Conservation (phyloP, 306 rosid genomes). For the Trichosanthes truncata region DNA sequence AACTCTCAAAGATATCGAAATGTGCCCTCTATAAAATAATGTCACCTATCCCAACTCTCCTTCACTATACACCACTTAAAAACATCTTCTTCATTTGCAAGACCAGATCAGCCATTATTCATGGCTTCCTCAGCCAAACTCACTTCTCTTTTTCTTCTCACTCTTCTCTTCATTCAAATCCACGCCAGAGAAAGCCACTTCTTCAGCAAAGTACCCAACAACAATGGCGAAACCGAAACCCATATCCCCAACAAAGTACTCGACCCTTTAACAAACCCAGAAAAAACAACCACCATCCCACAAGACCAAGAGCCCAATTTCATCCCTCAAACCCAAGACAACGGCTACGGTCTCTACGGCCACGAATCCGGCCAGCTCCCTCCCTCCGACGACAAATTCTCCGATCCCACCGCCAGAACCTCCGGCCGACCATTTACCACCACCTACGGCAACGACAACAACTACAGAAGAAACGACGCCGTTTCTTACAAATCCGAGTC, state of each 20-base stretch:
- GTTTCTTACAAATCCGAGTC: constrained; percentile 29
- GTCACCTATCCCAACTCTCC: background rate
- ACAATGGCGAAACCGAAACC: constrained; percentile 29
- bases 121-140: constrained; percentile 43
- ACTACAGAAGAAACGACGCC: background rate
- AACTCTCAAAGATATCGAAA: background rate
- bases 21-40: background rate
- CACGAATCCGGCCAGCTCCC: constrained; percentile 47
- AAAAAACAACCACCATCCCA: background rate
- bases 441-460: background rate
- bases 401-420: background rate
- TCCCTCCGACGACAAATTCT: constrained; percentile 17
- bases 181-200: constrained; percentile 64
- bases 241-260: constrained; percentile 23
- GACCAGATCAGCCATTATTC: background rate
- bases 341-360: constrained; percentile 77
- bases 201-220: constrained; percentile 73
- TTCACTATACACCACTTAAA: background rate
- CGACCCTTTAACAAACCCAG: constrained; percentile 15
- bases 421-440: constrained; percentile 3
- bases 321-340: constrained; percentile 44
- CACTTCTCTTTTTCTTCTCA: constrained; percentile 28
- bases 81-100: background rate
- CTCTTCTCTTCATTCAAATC: constrained; percentile 40
- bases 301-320: constrained; percentile 47